Evolutionary conservation across 2,329 filamentous ascomycete genomes (phyloP), one percentile per base, ranked within the genome.

Genomic region (Eutypa lata): DNA sequence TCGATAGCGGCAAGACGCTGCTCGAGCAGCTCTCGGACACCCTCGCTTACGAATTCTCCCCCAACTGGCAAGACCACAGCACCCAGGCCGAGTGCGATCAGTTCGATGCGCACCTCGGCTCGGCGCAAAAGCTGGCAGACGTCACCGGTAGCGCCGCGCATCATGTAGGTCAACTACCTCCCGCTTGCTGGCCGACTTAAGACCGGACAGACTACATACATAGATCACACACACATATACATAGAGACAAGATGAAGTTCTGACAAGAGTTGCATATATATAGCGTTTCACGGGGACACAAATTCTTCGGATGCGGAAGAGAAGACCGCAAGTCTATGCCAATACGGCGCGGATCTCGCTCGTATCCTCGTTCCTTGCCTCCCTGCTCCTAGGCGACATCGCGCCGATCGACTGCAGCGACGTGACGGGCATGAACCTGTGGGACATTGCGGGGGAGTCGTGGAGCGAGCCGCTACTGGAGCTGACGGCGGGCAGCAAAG

Each of bases 31-130:
- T 97, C 24, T 72, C 76, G 10, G 75, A 73, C 3, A 89, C 88
- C 0, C 90, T 97, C 66, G 89, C 91, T 16, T 88, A 95, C 69
- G 86, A 89, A 4, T 92, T 86, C 73, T 91, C 90, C 59, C 94
- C 94, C 7, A 99, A 97, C 71, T 99, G 94, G 94, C 94, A 97
- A 74, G 94, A 99, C 70, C 88, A 92, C 56, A 96, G 91, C 73
- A 97, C 94, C 2, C 91, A 97, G 74, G 79, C 79, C 60, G 90
- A 99, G 73, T 97, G 92, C 68, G 91, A 97, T 68, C 79, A 83
- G 57, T 97, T 97, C 66, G 92, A 97, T 69, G 80, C 76, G 5
- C 76, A 78, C 50, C 74, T 97, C 7, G 89, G 89, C 1, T 77
- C 77, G 7, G 76, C 82, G 2, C 80, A 87, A 63, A 78, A 80